Evolutionary conservation across 768 basidiomycete genomes (phyloP).

Genomic region (Leucosporidium yakuticum): DNA sequence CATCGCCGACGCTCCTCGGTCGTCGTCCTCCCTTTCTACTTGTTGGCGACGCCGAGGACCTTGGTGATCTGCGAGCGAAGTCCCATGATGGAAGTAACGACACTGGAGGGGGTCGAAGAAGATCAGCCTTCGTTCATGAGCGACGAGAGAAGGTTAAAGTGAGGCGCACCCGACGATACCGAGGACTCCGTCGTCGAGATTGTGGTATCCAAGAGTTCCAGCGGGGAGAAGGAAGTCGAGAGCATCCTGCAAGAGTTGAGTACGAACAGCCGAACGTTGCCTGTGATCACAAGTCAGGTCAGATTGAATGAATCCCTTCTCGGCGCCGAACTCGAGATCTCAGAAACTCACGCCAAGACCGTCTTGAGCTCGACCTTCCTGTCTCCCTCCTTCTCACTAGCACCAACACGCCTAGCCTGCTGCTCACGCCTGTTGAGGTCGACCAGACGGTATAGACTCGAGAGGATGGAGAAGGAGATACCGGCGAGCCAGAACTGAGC

Average conservation of each 20-base stretch:
- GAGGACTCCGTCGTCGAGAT: conserved; percentile 74
- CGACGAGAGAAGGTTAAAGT: conserved; percentile 19
- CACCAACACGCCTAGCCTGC: conserved; percentile 38
- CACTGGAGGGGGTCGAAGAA: background rate
- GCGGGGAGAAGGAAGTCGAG: conserved; percentile 89
- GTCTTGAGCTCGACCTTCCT: conserved; percentile 60
- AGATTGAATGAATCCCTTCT: no score
- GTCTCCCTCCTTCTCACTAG: conserved; percentile 61
- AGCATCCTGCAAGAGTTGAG: conserved; percentile 76
- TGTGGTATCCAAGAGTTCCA: conserved; percentile 65
- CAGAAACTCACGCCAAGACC: background rate
- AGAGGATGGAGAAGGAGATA: conserved; percentile 36
- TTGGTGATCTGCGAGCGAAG: conserved; percentile 34
- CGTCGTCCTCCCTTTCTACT: background rate
- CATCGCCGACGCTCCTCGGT: no score
- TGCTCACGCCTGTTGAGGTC: conserved; percentile 33
- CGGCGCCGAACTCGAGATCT: background rate
- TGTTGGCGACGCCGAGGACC: conserved; percentile 24
- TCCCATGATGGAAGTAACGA: conserved; percentile 39
- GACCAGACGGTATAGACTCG: conserved; percentile 34
- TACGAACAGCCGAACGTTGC: conserved; percentile 59
- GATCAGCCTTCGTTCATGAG: background rate
- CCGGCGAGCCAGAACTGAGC: conserved; percentile 36
- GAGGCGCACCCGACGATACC: conserved; percentile 73
- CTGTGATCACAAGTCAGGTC: conserved; percentile 28